Evolutionary conservation across 208 protist genomes (phyloP).

Genomic region (Perkinsela sp.): DNA sequence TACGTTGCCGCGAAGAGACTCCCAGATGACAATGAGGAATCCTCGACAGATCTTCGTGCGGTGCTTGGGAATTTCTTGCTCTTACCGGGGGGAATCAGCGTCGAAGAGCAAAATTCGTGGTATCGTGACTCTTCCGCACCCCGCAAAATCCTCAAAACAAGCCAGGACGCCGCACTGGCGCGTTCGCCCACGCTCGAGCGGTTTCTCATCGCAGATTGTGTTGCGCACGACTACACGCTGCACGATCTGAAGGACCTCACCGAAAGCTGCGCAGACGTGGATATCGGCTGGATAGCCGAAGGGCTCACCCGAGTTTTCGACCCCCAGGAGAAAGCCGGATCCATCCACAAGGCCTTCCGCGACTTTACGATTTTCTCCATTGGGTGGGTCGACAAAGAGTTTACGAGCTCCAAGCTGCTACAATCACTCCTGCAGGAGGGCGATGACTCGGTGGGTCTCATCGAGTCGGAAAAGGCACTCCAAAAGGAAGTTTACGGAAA

Average conservation of each 20-base stretch:
- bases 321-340: not conserved
- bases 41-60: not conserved
- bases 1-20: too few relatives aligned
- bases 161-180: not conserved
- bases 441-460: not conserved
- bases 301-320: not conserved
- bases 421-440: not conserved
- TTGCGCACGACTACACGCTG: not conserved
- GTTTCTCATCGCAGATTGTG: not conserved
- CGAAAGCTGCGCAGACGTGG: not conserved
- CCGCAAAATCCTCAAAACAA: not conserved
- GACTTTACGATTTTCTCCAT: not conserved
- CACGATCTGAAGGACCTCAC: not conserved
- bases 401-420: too few relatives aligned
- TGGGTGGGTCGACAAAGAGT: not conserved
- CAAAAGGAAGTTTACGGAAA: not conserved
- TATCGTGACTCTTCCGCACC: not conserved
- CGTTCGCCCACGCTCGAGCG: not conserved
- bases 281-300: not conserved
- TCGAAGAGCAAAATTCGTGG: not conserved
- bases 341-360: not conserved
- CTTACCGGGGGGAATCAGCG: not conserved
- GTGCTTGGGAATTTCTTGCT: not conserved
- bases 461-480: not conserved
- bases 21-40: not conserved